Conservation (phyloP, 2,329 filamentous ascomycete genomes). For the Clarireedia paspali region DNA sequence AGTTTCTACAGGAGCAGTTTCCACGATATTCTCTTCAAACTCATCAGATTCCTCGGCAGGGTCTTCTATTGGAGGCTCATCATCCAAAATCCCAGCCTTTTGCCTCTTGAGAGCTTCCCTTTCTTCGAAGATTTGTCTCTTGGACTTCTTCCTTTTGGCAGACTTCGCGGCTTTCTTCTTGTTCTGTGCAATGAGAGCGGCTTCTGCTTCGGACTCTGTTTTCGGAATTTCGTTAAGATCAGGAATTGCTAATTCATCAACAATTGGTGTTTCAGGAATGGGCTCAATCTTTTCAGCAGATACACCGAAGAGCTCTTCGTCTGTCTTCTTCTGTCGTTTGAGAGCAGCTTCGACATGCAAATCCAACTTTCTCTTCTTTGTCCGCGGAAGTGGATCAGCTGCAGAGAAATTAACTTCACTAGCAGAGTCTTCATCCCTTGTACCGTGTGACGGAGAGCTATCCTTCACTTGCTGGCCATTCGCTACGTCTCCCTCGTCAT, state of each 20-base stretch:
- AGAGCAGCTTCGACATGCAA: constrained; percentile 60
- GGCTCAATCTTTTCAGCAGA: constrained; percentile 46
- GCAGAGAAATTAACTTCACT: constrained; percentile 66
- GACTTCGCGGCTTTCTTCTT: constrained; percentile 54
- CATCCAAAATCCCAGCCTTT: constrained; percentile 38
- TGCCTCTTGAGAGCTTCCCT: constrained; percentile 52
- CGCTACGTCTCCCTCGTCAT: constrained; percentile 23
- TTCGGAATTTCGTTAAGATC: constrained; percentile 43
- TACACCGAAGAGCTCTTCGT: constrained; percentile 70
- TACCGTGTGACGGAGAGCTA: constrained; percentile 33
- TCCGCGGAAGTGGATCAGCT: constrained; percentile 43
- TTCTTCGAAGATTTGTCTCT: constrained; percentile 69
- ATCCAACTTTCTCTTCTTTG: constrained; percentile 68
- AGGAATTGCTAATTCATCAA: constrained; percentile 42
- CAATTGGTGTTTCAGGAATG: constrained; percentile 31
- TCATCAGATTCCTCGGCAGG: constrained; percentile 26
- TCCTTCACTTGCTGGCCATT: constrained; percentile 13
- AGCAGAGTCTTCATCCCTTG: constrained; percentile 55
- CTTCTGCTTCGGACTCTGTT: constrained; percentile 42
- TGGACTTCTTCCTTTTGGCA: constrained; percentile 61
- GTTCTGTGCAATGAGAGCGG: constrained; percentile 32
- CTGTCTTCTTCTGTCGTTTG: constrained; percentile 73
- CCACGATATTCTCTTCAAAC: constrained; percentile 29
- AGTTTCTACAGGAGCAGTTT: constrained; percentile 34
- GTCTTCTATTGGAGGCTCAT: constrained; percentile 32